Percentiles rank a stretch among this genome's conserved stretches.
These are phyloP conservation scores for Talaromyces stipitatus DNA, from an alignment of 495 filamentous ascomycete genomes.

Conservation along the genomic window DNA sequence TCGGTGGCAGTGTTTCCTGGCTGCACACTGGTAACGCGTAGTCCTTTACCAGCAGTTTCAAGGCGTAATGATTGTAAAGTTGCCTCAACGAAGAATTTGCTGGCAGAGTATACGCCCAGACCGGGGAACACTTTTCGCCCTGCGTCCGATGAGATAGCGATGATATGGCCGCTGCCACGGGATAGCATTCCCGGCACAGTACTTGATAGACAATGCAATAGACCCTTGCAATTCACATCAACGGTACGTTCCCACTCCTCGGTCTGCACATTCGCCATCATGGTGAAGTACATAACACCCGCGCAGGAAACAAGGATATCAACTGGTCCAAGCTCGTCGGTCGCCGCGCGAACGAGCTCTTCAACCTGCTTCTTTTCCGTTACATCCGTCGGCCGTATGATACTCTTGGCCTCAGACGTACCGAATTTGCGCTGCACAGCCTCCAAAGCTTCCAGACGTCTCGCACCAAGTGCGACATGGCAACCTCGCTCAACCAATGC, in stretches of 20 bases:
- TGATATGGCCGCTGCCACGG: slow-evolving; percentile 52
- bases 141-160: slow-evolving; percentile 64
- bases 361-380: slow-evolving; percentile 49
- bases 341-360: slow-evolving; percentile 41
- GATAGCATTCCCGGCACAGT: slow-evolving; percentile 56
- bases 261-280: slow-evolving; percentile 58
- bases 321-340: slow-evolving; percentile 50
- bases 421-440: slow-evolving; percentile 43
- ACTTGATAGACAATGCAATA: slow-evolving; percentile 53
- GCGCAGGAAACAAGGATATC: slow-evolving; percentile 63
- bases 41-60: slow-evolving; percentile 56
- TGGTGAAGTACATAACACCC: slow-evolving; percentile 69
- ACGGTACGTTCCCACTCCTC: slow-evolving; percentile 65
- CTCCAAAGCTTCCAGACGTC: slow-evolving; percentile 53
- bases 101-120: slow-evolving; percentile 63
- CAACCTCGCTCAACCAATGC: slow-evolving; percentile 50
- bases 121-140: slow-evolving; percentile 66
- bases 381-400: slow-evolving; percentile 54
- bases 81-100: slow-evolving; percentile 69
- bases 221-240: slow-evolving; percentile 65
- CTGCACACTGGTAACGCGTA: slow-evolving; percentile 59
- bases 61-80: slow-evolving; percentile 57
- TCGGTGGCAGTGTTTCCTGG: slow-evolving; percentile 60
- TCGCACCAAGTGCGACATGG: slow-evolving; percentile 54
- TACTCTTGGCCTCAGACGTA: slow-evolving; percentile 44